phyloP scores from a whole-genome alignment of 106 monocot species.

The Dioscorea dumetorum region DNA sequence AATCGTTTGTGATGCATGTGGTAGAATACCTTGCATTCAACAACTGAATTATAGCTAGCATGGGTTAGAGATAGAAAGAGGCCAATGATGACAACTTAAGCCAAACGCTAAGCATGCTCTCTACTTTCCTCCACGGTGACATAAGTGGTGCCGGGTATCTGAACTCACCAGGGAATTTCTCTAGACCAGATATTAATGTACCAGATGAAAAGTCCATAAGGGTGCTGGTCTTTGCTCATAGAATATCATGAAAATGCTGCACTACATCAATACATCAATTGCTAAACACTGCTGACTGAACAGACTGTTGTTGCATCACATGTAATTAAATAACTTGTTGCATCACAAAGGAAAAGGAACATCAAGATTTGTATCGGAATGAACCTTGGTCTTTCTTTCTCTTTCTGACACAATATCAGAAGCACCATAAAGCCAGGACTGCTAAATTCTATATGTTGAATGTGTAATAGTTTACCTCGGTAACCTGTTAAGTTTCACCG shows the following conservation, averaged over 20 bases:
- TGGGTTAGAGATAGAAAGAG: background rate
- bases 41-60: background rate
- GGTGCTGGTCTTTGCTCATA: slow-evolving; percentile 24
- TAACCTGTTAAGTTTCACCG: no score
- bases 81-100: slow-evolving; percentile 14
- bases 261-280: slow-evolving; percentile 8
- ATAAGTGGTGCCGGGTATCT: slow-evolving; percentile 54
- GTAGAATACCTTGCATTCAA: slow-evolving; percentile 8
- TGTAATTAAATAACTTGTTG: background rate
- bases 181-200: slow-evolving; percentile 30
- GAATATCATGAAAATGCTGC: slow-evolving; percentile 30
- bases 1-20: slow-evolving; percentile 8
- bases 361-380: background rate
- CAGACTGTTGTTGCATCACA: background rate
- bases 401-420: slow-evolving; percentile 45
- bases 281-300: background rate
- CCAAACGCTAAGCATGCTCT: background rate
- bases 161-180: slow-evolving; percentile 29
- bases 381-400: slow-evolving; percentile 52
- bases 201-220: slow-evolving; percentile 64
- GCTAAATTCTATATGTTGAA: slow-evolving; percentile 24
- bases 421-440: slow-evolving; percentile 65
- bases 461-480: slow-evolving; percentile 1
- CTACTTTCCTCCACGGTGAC: slow-evolving; percentile 47
- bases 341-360: background rate